These are phyloP conservation scores for Curvularia verruculosa DNA, from an alignment of 2,329 filamentous ascomycete genomes.

Conservation along the genomic window DNA sequence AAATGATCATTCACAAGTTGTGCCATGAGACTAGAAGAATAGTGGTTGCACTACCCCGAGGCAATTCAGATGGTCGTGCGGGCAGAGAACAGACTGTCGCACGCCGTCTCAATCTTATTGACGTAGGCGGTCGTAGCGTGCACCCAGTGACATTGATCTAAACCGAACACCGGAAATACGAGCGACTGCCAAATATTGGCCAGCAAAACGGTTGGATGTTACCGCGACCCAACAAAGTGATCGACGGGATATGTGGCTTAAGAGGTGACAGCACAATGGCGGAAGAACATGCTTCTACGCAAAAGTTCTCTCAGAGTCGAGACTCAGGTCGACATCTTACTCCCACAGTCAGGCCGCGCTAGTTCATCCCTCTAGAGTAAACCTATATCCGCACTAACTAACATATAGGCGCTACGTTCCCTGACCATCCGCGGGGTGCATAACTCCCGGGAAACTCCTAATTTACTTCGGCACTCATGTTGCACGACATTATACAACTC, in stretches of 20 bases:
- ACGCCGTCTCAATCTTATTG: not conserved
- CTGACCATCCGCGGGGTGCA: not conserved
- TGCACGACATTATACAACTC: not conserved
- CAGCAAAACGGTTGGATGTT: not conserved
- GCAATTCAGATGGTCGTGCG: not conserved
- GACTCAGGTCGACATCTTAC: not conserved
- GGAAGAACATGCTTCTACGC: not conserved
- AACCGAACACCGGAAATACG: not conserved
- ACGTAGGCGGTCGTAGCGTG: not conserved
- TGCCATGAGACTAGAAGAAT: not conserved
- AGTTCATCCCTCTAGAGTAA: not conserved
- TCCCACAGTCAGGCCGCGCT: not conserved
- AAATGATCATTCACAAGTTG: not conserved
- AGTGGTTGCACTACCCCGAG: not conserved
- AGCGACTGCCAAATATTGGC: not conserved
- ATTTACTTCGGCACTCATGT: not conserved
- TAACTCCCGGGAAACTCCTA: not conserved
- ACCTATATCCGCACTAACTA: not conserved
- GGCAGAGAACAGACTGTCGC: not conserved
- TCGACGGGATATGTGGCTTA: not conserved
- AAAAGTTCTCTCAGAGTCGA: no score
- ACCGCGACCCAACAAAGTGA: not conserved
- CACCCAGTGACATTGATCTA: not conserved
- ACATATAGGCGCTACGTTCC: not conserved
- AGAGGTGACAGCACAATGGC: not conserved